Evolutionary conservation across 345 rosid genomes (phyloP).

Genomic region (Ailanthus altissimus): DNA sequence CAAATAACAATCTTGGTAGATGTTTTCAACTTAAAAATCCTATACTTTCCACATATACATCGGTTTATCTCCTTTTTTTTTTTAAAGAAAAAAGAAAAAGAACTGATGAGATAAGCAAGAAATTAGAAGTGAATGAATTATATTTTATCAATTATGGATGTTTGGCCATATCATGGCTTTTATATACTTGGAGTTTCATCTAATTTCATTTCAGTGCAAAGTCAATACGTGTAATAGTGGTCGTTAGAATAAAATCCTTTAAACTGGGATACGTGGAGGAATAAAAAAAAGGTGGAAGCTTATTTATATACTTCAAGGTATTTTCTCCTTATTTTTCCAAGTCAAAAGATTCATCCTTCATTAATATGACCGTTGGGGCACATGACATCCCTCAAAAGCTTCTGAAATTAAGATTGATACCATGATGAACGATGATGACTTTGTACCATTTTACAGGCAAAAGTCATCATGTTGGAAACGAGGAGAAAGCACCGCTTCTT

Average conservation of each 20-base stretch:
- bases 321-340: conserved; percentile 10
- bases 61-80: background rate
- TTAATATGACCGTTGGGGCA: conserved; percentile 36
- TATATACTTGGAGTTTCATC: too few relatives aligned
- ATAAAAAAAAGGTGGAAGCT: background rate
- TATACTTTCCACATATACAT: background rate
- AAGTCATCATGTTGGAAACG: conserved; percentile 23
- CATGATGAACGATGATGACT: background rate
- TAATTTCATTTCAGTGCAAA: too few relatives aligned
- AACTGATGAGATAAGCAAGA: background rate
- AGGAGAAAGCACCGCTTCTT: conserved; percentile 37
- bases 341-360: conserved; percentile 29
- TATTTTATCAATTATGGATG: background rate
- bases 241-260: background rate
- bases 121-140: background rate
- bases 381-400: background rate
- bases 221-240: too few relatives aligned
- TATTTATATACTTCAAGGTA: background rate
- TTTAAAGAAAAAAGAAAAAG: background rate
- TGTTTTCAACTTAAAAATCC: background rate
- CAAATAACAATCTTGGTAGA: background rate
- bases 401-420: background rate
- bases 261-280: background rate
- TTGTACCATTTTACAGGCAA: conserved; percentile 23
- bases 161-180: background rate